A percentile compares a stretch with the other conserved stretches of the same genome.
phyloP scores from a whole-genome alignment of 306 rosid species.

The Ammopiptanthus mongolicus region DNA sequence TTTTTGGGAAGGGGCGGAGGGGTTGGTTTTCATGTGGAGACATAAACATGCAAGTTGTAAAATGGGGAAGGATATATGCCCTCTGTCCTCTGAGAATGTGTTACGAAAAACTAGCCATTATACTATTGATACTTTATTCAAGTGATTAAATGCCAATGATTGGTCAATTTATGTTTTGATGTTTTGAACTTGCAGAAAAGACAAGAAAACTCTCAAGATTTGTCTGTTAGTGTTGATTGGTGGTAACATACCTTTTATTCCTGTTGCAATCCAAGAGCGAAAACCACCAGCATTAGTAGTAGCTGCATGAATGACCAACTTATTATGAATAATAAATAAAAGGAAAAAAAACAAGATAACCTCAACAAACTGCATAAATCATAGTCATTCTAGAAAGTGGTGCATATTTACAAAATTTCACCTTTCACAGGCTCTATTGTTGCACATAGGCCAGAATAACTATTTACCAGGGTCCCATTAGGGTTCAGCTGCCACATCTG shows the following conservation, averaged over 20 bases:
- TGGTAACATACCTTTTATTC: constrained; percentile 52
- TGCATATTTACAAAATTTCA: constrained; percentile 15
- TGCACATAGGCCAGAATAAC: constrained; percentile 81
- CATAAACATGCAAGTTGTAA: neutral
- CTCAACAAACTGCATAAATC: neutral
- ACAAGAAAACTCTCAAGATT: neutral
- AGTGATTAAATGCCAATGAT: neutral
- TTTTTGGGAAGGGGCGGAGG: neutral
- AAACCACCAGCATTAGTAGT: constrained; percentile 37
- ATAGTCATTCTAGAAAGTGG: neutral
- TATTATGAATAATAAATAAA: constrained; percentile 15
- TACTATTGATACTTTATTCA: neutral
- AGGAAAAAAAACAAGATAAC: neutral
- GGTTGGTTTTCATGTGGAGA: neutral
- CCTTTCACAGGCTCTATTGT: constrained; percentile 49
- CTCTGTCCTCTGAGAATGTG: neutral
- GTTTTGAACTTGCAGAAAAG: neutral
- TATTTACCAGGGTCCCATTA: constrained; percentile 75
- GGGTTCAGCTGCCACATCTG: constrained; percentile 82
- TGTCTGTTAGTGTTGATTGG: neutral
- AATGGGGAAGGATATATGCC: neutral
- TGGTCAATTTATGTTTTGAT: neutral
- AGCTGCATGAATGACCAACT: constrained; percentile 45
- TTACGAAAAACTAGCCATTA: neutral
- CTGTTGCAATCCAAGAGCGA: constrained; percentile 86